Conservation (phyloP, 495 filamentous ascomycete genomes). For the Daldinia vernicosa region DNA sequence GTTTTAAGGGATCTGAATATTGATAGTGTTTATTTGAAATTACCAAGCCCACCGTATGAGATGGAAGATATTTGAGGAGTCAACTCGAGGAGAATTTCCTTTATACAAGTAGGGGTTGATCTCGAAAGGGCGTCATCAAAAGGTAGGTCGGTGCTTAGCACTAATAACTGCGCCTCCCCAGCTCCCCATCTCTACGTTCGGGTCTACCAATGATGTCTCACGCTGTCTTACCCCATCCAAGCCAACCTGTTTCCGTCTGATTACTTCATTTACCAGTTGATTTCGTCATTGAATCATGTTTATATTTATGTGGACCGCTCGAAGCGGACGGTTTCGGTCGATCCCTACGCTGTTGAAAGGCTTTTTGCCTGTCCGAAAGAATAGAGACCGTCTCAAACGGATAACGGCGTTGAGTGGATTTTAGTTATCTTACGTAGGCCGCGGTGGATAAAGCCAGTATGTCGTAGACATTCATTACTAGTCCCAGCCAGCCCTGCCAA, state of each 20-base stretch:
- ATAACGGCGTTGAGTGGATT: slow-evolving; percentile 1
- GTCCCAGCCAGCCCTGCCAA: slow-evolving; percentile 20
- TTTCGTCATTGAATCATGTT: slow-evolving; percentile 36
- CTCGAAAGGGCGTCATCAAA: slow-evolving; percentile 13
- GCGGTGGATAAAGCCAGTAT: background rate
- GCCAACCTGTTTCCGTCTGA: slow-evolving; percentile 13
- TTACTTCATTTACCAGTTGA: slow-evolving; percentile 7
- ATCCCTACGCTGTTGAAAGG: slow-evolving; percentile 19
- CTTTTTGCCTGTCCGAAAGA: slow-evolving; percentile 1
- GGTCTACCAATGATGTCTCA: slow-evolving; percentile 28
- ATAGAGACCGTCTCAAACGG: slow-evolving; percentile 14
- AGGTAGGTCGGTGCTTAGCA: slow-evolving; percentile 15
- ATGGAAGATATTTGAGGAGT: background rate
- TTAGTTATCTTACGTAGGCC: slow-evolving; percentile 4
- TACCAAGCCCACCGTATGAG: background rate
- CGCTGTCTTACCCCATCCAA: slow-evolving; percentile 15
- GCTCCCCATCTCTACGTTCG: slow-evolving; percentile 20
- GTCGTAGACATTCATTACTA: slow-evolving; percentile 18
- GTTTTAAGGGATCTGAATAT: slow-evolving; percentile 10
- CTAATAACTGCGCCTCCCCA: slow-evolving; percentile 10
- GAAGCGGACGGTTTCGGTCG: slow-evolving; percentile 8
- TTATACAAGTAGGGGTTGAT: slow-evolving; percentile 22
- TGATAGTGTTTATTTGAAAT: background rate
- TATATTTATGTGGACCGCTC: slow-evolving; percentile 9
- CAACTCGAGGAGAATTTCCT: slow-evolving; percentile 17